Conservation (phyloP, 2,329 filamentous ascomycete genomes). For the Colletotrichum sp. region DNA sequence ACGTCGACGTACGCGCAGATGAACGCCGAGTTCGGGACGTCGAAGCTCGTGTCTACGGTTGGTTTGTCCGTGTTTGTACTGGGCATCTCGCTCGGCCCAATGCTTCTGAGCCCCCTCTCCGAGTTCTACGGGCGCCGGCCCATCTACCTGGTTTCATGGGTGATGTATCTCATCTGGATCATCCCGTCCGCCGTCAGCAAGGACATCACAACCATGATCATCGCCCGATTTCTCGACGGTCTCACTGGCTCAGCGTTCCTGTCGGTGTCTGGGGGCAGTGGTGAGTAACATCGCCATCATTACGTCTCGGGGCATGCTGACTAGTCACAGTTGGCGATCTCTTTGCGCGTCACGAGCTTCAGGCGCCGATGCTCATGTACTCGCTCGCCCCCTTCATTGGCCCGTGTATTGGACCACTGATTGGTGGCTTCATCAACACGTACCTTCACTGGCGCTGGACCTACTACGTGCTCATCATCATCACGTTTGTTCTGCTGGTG, state of each 20-base stretch:
- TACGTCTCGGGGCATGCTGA: background rate
- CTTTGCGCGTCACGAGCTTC: constrained; percentile 71
- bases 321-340: constrained; percentile 76
- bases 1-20: constrained; percentile 82
- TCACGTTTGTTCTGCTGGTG: constrained; percentile 69
- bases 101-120: constrained; percentile 67
- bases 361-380: constrained; percentile 84
- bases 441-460: constrained; percentile 79
- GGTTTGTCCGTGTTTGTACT: constrained; percentile 85
- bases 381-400: constrained; percentile 70
- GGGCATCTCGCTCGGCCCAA: constrained; percentile 69
- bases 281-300: background rate
- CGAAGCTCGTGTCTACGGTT: constrained; percentile 75
- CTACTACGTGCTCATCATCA: constrained; percentile 85
- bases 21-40: constrained; percentile 74
- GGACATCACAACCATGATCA: constrained; percentile 81
- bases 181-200: constrained; percentile 81
- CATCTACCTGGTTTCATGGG: constrained; percentile 79
- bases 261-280: constrained; percentile 73
- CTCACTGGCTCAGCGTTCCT: constrained; percentile 72
- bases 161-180: constrained; percentile 78
- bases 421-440: constrained; percentile 85
- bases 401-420: constrained; percentile 61
- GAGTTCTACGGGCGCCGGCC: constrained; percentile 84
- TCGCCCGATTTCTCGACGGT: constrained; percentile 79